These are phyloP conservation scores for Sphagnurus paluster DNA, from an alignment of 1,284 basidiomycete species.

Conservation along the genomic window DNA sequence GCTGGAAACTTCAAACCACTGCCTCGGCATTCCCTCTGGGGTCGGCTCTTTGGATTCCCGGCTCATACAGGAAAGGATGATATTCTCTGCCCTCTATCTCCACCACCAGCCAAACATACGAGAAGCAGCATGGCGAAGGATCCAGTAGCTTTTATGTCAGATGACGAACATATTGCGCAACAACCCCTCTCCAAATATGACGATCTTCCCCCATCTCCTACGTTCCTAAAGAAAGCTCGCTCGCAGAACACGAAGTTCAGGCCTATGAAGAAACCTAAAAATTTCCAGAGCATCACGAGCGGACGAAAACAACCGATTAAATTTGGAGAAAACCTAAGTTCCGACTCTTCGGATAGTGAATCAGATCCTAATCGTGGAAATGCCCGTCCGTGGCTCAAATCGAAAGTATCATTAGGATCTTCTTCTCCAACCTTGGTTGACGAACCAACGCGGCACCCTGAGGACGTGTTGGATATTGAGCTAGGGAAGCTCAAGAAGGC, in stretches of 20 bases:
- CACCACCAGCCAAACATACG: not conserved
- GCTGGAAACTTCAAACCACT: constrained; percentile 51
- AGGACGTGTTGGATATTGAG: constrained; percentile 8
- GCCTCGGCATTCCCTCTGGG: constrained; percentile 45
- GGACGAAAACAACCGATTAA: constrained; percentile 37
- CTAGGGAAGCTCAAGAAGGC: constrained; percentile 14
- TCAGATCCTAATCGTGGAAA: constrained; percentile 8
- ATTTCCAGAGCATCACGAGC: constrained; percentile 31
- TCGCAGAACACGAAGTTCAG: constrained; percentile 20
- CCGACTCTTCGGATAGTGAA: constrained; percentile 35
- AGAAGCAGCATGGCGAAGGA: constrained; percentile 18
- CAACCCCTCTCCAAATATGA: constrained; percentile 3
- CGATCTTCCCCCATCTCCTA: constrained; percentile 13
- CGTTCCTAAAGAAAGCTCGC: constrained; percentile 30
- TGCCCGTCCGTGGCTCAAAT: constrained; percentile 24
- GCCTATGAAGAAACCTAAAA: constrained; percentile 22
- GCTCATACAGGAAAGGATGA: constrained; percentile 24
- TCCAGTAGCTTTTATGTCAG: constrained; percentile 7
- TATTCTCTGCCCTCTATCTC: constrained; percentile 23
- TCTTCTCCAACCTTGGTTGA: constrained; percentile 24
- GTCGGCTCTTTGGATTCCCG: constrained; percentile 37
- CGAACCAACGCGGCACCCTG: constrained; percentile 8
- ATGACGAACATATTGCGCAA: constrained; percentile 11
- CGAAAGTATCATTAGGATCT: constrained; percentile 20
- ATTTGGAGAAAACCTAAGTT: constrained; percentile 39